Evolutionary conservation across 371 early-diverging fungal genomes (phyloP).

Genomic region (Parasitella parasitica): DNA sequence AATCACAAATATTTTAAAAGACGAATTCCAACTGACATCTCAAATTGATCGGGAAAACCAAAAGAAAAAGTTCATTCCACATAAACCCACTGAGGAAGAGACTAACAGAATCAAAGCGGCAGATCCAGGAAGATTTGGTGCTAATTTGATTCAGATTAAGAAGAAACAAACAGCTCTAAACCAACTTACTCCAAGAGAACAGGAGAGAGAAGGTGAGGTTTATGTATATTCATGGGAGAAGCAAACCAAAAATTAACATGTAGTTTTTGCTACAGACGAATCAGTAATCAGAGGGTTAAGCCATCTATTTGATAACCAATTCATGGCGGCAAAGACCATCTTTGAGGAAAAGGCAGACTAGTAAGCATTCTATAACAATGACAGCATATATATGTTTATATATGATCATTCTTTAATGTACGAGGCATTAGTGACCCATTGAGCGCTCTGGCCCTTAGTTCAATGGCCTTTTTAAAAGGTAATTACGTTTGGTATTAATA

Average conservation of each 20-base stretch:
- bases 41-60: not conserved
- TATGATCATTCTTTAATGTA: too few species aligned
- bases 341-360: constrained; percentile 25
- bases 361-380: constrained; percentile 3
- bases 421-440: constrained; percentile 31
- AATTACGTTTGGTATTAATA: not conserved
- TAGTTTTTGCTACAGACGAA: constrained; percentile 26
- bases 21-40: constrained; percentile 10
- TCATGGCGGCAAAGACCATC: constrained; percentile 31
- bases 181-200: constrained; percentile 35
- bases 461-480: constrained; percentile 40
- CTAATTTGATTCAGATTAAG: constrained; percentile 14
- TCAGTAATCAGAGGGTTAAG: constrained; percentile 39
- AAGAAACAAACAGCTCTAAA: constrained; percentile 25
- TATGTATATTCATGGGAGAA: not conserved
- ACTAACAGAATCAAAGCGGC: not conserved
- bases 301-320: constrained; percentile 46
- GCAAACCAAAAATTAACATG: not conserved
- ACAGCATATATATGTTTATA: not conserved
- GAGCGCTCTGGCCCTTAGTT: constrained; percentile 44
- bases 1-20: constrained; percentile 16
- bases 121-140: constrained; percentile 16
- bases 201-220: constrained; percentile 35
- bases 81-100: constrained; percentile 1
- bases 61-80: constrained; percentile 9